Percentiles rank a stretch among this genome's conserved stretches.
These are phyloP conservation scores for Hypoxylon crocopeplum DNA, from an alignment of 495 filamentous ascomycete genomes.

Conservation along the genomic window DNA sequence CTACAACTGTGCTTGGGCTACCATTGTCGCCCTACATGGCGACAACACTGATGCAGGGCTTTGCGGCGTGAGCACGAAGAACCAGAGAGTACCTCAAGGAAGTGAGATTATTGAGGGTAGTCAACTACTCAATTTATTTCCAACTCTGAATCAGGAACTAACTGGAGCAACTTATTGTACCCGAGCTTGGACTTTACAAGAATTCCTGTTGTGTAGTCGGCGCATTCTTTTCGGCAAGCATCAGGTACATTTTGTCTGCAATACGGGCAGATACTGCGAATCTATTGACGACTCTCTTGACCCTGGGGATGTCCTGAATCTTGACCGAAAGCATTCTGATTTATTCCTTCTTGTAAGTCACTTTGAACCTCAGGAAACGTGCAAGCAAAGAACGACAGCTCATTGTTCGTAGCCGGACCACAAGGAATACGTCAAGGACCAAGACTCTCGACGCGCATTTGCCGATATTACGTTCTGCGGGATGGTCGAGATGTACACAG, in stretches of 20 bases:
- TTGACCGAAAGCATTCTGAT: neutral
- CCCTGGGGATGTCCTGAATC: neutral
- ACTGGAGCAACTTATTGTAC: constrained; percentile 6
- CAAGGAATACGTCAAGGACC: neutral
- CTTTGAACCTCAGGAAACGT: neutral
- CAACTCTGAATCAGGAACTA: neutral
- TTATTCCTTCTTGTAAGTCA: neutral
- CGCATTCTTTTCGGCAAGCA: constrained; percentile 15
- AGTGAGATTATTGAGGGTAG: constrained; percentile 13
- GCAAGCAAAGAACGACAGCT: neutral
- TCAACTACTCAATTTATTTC: constrained; percentile 23
- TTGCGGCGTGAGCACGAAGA: constrained; percentile 2
- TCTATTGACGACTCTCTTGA: neutral
- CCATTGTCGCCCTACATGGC: neutral
- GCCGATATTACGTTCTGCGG: neutral
- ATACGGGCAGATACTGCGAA: neutral
- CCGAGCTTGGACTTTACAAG: constrained; percentile 32
- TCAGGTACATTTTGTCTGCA: constrained; percentile 18
- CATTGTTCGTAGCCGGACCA: neutral
- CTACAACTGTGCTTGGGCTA: constrained; percentile 17
- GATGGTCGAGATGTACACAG: constrained; percentile 15
- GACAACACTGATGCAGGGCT: constrained; percentile 23
- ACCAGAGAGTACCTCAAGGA: neutral
- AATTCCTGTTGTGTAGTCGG: constrained; percentile 19
- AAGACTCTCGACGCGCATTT: neutral